Conservation (phyloP, 2,329 filamentous ascomycete genomes). For the Fusarium xylarioides region DNA sequence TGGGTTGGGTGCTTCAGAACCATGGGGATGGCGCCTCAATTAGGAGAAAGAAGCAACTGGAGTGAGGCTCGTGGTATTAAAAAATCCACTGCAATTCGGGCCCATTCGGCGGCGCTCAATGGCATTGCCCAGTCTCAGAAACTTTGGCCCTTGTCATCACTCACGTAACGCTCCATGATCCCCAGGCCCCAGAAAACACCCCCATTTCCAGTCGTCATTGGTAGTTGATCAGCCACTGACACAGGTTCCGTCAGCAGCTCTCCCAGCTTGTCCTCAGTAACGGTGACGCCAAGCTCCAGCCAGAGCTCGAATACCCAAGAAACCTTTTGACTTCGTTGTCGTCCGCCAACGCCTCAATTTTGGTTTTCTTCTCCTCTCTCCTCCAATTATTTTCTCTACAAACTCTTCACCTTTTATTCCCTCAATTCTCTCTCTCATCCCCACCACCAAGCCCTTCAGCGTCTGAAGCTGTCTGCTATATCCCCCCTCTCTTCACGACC, state of each 20-base stretch:
- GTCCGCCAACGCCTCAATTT: slow-evolving; percentile 31
- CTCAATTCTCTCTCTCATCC: slow-evolving; percentile 31
- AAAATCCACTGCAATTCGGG: slow-evolving; percentile 32
- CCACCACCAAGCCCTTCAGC: slow-evolving; percentile 44
- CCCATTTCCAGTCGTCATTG: slow-evolving; percentile 34
- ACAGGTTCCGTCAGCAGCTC: slow-evolving; percentile 52
- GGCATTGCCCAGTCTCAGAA: slow-evolving; percentile 3
- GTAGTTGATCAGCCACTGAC: slow-evolving; percentile 42
- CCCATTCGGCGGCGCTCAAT: slow-evolving; percentile 26
- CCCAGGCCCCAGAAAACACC: slow-evolving; percentile 17
- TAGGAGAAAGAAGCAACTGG: slow-evolving; percentile 22
- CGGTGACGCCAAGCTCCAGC: slow-evolving; percentile 54
- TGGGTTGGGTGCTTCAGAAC: slow-evolving; percentile 21
- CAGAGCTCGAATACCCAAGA: slow-evolving; percentile 38
- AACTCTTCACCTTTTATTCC: slow-evolving; percentile 16
- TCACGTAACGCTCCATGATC: slow-evolving; percentile 31
- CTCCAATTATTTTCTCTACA: slow-evolving; percentile 32
- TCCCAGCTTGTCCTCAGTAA: slow-evolving; percentile 62
- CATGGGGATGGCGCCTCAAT: slow-evolving; percentile 23
- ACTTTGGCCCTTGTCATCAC: slow-evolving; percentile 11
- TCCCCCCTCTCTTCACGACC: slow-evolving; percentile 63
- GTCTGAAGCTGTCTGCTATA: slow-evolving; percentile 63
- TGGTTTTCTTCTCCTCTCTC: slow-evolving; percentile 42
- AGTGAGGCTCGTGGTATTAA: slow-evolving; percentile 22
- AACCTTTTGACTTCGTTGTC: slow-evolving; percentile 43